These are phyloP conservation scores for Aspergillus calidoustus DNA, from an alignment of 2,329 filamentous ascomycete genomes.

Conservation along the genomic window DNA sequence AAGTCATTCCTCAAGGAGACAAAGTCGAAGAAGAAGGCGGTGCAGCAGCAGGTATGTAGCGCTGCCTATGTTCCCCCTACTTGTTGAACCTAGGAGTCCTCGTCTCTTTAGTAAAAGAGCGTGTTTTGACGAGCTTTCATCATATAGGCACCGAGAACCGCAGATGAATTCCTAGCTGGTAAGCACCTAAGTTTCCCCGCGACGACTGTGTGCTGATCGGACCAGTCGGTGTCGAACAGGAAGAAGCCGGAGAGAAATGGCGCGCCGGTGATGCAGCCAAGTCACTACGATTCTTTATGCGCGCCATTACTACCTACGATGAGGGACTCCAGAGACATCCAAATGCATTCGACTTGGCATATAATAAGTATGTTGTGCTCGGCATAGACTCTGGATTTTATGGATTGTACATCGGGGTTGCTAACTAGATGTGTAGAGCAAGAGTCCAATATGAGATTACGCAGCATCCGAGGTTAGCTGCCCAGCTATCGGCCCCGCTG, in stretches of 20 bases:
- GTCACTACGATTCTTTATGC: slow-evolving; percentile 60
- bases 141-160: slow-evolving; percentile 59
- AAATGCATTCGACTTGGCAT: slow-evolving; percentile 70
- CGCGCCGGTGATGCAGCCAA: slow-evolving; percentile 72
- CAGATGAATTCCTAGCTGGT: slow-evolving; percentile 71
- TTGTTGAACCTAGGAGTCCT: no score
- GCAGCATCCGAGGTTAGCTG: slow-evolving; percentile 66
- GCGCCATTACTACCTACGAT: slow-evolving; percentile 70
- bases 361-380: slow-evolving; percentile 65
- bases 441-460: slow-evolving; percentile 71
- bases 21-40: slow-evolving; percentile 48
- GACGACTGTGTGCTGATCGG: background rate
- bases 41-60: slow-evolving; percentile 42
- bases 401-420: background rate
- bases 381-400: slow-evolving; percentile 51
- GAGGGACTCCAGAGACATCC: slow-evolving; percentile 66
- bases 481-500: slow-evolving; percentile 59
- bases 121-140: background rate
- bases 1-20: slow-evolving; percentile 48
- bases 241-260: slow-evolving; percentile 77
- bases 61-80: no score
- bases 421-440: slow-evolving; percentile 54
- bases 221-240: slow-evolving; percentile 66
- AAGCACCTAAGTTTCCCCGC: slow-evolving; percentile 17
- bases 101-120: background rate